Base-by-base conservation (phyloP, 1,284 basidiomycete species). In the Leccinum griseonigrum region DNA sequence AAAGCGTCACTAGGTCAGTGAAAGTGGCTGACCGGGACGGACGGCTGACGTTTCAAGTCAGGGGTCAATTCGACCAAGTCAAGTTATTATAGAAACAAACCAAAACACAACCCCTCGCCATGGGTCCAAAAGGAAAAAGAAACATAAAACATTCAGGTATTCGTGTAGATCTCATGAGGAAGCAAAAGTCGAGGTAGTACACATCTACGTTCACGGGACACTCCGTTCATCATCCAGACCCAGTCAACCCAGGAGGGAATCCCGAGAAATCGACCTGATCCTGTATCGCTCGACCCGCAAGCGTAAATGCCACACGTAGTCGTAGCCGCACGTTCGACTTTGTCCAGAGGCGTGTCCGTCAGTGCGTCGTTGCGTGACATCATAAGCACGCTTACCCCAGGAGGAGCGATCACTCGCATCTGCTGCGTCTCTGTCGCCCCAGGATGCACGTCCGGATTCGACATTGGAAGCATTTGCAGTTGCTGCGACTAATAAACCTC, bases 391-490 rank as follows among this genome's bases (percentile, higher is more conserved):
- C 93, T 78, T 71, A 96, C 95, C 31, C 94, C 95, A 4, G 83
- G 83, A 7, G 94, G 94, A 8, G 92, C 94, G 57, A 95, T 84
- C 32, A 99, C 87, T 10, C 95, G 85, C 89, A 99, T 90, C 71
- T 97, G 94, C 75, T 99, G 97, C 16, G 95, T 97, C 77, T 98
- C 97, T 18, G 85, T 85, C 9, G 85, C 78, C 1, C 94, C 95
- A 0, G 94, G 90, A 14, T 76, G 78, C 28, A 99, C 82, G 58
- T 87, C 88, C 10, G 90, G 78, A 75, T 90, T 95, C 8, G 94
- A 95, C 88, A 99, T 98, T 5, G 97, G 94, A 62, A 95, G 84
- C 97, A 99, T 99, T 74, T 98, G 96, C 61, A 99, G 76, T 74
- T 98, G 96, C 79, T 98, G 97, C 0, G 95, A 95, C 95, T 97